Conservation (phyloP, 2,329 filamentous ascomycete species). For the Calonectria hawksworthii region DNA sequence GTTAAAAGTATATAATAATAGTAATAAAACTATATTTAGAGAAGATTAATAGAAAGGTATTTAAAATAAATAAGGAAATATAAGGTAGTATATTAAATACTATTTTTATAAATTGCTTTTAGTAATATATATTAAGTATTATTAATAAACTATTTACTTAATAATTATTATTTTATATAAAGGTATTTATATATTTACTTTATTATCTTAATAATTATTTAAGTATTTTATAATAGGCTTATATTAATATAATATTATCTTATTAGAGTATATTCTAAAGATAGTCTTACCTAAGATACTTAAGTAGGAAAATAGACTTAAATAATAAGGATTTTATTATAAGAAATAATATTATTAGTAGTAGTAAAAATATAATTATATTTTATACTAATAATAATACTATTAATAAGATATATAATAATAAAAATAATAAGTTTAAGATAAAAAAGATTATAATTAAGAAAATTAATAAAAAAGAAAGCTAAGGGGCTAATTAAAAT, state of each 20-base stretch:
- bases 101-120: conserved; percentile 13
- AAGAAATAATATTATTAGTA: neutral
- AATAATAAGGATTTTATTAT: neutral
- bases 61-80: too few species aligned
- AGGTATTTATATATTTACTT: conserved; percentile 10
- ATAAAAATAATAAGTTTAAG: too few species aligned
- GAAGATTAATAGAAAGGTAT: neutral
- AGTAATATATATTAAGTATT: too few species aligned
- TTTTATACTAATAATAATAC: too few species aligned
- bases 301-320: too few species aligned
- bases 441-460: neutral
- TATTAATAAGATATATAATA: too few species aligned
- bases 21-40: neutral
- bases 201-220: conserved; percentile 6
- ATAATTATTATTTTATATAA: conserved; percentile 1
- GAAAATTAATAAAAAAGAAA: neutral
- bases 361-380: too few species aligned
- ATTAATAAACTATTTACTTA: conserved; percentile 15
- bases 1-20: neutral
- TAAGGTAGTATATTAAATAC: too few species aligned
- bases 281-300: too few species aligned
- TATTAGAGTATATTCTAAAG: conserved; percentile 14
- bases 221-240: conserved; percentile 8
- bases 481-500: neutral
- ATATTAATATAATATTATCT: conserved; percentile 17